Percentiles rank a stretch among this genome's conserved stretches.
These are phyloP conservation scores for Desmodesmus armatus DNA, from an alignment of 139 green algal genomes.

Conservation along the genomic window DNA sequence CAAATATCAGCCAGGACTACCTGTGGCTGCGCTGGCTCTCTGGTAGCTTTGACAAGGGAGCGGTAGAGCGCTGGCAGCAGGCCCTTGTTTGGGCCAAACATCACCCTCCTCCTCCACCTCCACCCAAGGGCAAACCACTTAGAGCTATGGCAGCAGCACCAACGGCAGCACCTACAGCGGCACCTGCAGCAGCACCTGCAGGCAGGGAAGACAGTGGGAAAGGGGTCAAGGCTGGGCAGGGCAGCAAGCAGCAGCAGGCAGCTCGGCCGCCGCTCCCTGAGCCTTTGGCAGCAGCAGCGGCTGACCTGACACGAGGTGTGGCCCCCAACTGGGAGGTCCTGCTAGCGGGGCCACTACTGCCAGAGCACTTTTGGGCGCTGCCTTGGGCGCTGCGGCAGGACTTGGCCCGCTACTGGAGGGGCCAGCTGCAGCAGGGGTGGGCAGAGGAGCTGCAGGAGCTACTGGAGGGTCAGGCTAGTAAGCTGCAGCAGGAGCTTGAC, in stretches of 20 bases:
- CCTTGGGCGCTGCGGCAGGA: background rate
- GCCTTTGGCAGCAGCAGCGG: background rate
- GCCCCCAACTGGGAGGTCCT: background rate
- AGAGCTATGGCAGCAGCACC: no score
- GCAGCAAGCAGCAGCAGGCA: no score
- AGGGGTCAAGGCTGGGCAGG: no score
- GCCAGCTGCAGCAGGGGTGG: constrained; percentile 14
- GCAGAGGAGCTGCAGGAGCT: constrained; percentile 28
- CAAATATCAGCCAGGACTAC: constrained; percentile 5
- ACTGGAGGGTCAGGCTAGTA: background rate
- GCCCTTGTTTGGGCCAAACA: no score
- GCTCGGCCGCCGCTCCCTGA: no score
- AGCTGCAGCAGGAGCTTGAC: constrained; percentile 43
- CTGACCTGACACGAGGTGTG: constrained; percentile 1
- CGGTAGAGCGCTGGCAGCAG: background rate
- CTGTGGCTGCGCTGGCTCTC: background rate
- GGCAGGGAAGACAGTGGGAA: no score
- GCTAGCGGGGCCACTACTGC: background rate
- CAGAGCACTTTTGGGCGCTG: constrained; percentile 35
- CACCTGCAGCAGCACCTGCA: no score
- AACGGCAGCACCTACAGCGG: no score
- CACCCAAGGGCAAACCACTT: no score
- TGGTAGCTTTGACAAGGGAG: background rate
- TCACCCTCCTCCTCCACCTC: no score
- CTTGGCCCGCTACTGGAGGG: background rate